Base-by-base conservation (phyloP, 2,329 filamentous ascomycete genomes). In the Diaporthe caulivora region DNA sequence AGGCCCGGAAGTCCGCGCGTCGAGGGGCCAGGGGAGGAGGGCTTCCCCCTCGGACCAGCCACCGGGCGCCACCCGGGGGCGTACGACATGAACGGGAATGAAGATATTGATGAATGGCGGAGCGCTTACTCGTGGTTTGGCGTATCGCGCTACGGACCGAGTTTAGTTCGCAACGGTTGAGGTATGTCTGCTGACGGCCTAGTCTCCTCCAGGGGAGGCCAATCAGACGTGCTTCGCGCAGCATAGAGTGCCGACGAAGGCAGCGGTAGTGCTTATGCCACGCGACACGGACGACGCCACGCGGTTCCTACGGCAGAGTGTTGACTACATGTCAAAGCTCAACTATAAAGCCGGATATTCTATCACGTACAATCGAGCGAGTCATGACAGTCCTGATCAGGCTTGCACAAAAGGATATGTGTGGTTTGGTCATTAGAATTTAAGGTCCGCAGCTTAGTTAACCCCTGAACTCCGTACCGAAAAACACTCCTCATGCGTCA, bases 351-450 rank as follows among this genome's bases (percentile, higher is more conserved):
- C 5, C 29, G 18, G 11, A 24, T 13, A 6, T 65, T 44, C 15
- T 11, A 11, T 49, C 60, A n/a, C 11, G 4, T 37, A 17, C 7
- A 34, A 15, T 5, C 2, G 37, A 10, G 18, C 18, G 13, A 49
- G 21, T 18, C 13, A 29, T 47, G 31, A 26, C 13, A 18, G 11
- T 18, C 29, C 37, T 10, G 4, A 13, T 51, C 31, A 4, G 40
- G 21, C 13, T 40, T 37, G 62, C 44, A 7, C 60, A 51, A 26
- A 51, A 10, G 24, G 47, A 40, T 40, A 40, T 40, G 13, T 51
- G 51, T n/a, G 21, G 11, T 67, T 51, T 40, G 47, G 47, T n/a
- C 51, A 67, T 67, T 67, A 67, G 62, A 53, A 53, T 34, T 53
- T 37, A 67, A 67, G 62, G 62, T 53, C 31, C 26, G 29, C 44